These are phyloP conservation scores for Arachis stenosperma DNA, from an alignment of 306 rosid species.

Conservation along the genomic window DNA sequence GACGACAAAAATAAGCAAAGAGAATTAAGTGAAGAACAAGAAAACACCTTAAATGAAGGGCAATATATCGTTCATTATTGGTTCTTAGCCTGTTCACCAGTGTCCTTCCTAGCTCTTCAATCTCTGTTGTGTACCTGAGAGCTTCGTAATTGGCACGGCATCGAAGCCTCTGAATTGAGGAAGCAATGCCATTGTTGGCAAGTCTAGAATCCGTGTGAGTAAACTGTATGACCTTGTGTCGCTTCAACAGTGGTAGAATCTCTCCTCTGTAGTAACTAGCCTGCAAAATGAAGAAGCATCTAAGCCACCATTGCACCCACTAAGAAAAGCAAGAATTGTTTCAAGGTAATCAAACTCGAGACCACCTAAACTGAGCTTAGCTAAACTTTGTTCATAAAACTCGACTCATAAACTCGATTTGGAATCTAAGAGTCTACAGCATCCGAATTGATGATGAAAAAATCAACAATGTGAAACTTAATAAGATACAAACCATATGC, in stretches of 20 bases:
- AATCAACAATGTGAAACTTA: no score
- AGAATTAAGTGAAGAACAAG: neutral
- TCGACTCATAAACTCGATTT: no score
- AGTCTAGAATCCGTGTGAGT: slow-evolving; percentile 95
- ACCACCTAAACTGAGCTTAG: no score
- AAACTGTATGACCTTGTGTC: slow-evolving; percentile 67
- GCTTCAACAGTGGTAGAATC: slow-evolving; percentile 70
- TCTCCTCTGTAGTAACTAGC: slow-evolving; percentile 89
- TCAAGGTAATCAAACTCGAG: neutral
- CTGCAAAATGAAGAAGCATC: slow-evolving; percentile 56
- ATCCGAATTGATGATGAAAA: no score
- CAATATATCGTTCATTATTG: slow-evolving; percentile 73
- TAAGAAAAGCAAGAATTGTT: neutral
- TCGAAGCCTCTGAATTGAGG: slow-evolving; percentile 81
- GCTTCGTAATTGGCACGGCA: slow-evolving; percentile 93
- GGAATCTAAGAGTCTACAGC: no score
- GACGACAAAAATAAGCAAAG: neutral
- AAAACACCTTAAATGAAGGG: slow-evolving; percentile 89
- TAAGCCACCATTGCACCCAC: slow-evolving; percentile 35
- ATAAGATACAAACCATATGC: no score
- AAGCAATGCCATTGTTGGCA: slow-evolving; percentile 82
- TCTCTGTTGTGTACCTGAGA: slow-evolving; percentile 70
- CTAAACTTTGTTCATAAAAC: no score
- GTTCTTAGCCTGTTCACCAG: slow-evolving; percentile 77
- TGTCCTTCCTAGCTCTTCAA: slow-evolving; percentile 78